Percentiles rank a stretch among this genome's conserved stretches.
Conservation (phyloP, 495 filamentous ascomycete species). For the Penicillium macrosclerotiorum region DNA sequence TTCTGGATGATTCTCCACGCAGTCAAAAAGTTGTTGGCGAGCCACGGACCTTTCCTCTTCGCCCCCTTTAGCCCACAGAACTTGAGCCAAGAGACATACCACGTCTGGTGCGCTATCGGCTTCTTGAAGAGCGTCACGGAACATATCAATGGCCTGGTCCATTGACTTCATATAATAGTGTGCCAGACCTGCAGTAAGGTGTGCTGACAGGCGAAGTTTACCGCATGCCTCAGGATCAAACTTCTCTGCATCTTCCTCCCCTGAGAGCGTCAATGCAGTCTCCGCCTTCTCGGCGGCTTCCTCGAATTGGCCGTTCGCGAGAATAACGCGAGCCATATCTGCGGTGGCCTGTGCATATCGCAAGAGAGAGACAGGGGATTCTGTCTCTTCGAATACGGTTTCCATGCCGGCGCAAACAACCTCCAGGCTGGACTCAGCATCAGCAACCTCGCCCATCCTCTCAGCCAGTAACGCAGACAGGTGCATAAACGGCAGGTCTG, state of each 20-base stretch:
- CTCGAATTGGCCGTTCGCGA: constrained; percentile 62
- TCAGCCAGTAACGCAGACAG: constrained; percentile 80
- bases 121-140: constrained; percentile 78
- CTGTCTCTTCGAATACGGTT: constrained; percentile 76
- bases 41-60: constrained; percentile 72
- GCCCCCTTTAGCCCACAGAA: constrained; percentile 87
- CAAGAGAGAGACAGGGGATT: constrained; percentile 67
- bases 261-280: constrained; percentile 67
- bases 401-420: constrained; percentile 67
- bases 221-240: constrained; percentile 56
- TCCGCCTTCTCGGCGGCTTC: constrained; percentile 71
- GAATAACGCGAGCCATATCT: constrained; percentile 76
- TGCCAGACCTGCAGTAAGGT: constrained; percentile 81
- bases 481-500: constrained; percentile 68
- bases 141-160: constrained; percentile 69
- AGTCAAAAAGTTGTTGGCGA: constrained; percentile 74
- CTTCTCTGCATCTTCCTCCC: constrained; percentile 50
- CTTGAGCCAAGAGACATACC: constrained; percentile 81
- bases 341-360: constrained; percentile 81
- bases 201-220: constrained; percentile 75
- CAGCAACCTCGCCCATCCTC: constrained; percentile 62
- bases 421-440: constrained; percentile 64
- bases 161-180: constrained; percentile 65
- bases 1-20: constrained; percentile 65
- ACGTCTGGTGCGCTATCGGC: constrained; percentile 77